A percentile compares a stretch with the other conserved stretches of the same genome.
Evolutionary conservation across 2,329 filamentous ascomycete genomes (phyloP).

Genomic region (Neofusicoccum cordaticola): DNA sequence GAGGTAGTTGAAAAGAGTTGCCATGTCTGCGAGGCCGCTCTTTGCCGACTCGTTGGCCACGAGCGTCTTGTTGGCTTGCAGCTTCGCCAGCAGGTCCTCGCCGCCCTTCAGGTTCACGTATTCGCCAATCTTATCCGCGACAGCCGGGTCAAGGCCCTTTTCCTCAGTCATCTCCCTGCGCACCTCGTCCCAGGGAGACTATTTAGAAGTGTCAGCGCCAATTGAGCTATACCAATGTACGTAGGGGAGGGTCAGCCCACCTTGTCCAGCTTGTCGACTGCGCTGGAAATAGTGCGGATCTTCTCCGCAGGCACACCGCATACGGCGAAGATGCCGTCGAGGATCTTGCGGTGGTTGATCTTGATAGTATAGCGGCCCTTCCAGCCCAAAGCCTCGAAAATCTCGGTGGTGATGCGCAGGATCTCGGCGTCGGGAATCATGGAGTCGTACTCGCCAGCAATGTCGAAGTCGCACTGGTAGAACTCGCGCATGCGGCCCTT

Average conservation of each 20-base stretch:
- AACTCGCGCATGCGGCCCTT: constrained; percentile 95
- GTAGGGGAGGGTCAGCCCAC: constrained; percentile 31
- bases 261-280: constrained; percentile 96
- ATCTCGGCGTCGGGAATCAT: constrained; percentile 95
- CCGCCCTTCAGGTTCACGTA: constrained; percentile 78
- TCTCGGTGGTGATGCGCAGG: constrained; percentile 76
- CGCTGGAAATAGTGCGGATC: constrained; percentile 84
- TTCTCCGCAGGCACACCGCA: constrained; percentile 85
- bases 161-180: constrained; percentile 90
- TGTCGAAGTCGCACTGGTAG: constrained; percentile 96
- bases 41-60: constrained; percentile 71
- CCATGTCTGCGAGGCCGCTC: constrained; percentile 77
- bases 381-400: constrained; percentile 79
- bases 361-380: constrained; percentile 78
- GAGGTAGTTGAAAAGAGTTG: constrained; percentile 76
- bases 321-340: constrained; percentile 89
- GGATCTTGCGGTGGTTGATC: constrained; percentile 90
- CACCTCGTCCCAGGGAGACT: constrained; percentile 77
- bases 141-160: constrained; percentile 72
- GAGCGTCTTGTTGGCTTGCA: constrained; percentile 66
- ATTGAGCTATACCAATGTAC: not conserved
- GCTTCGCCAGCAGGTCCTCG: constrained; percentile 67
- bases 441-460: constrained; percentile 80
- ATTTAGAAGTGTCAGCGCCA: constrained; percentile 16
- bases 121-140: constrained; percentile 83